Evolutionary conservation across 768 basidiomycete species (phyloP).

Genomic region (Termitomyces titanicus): DNA sequence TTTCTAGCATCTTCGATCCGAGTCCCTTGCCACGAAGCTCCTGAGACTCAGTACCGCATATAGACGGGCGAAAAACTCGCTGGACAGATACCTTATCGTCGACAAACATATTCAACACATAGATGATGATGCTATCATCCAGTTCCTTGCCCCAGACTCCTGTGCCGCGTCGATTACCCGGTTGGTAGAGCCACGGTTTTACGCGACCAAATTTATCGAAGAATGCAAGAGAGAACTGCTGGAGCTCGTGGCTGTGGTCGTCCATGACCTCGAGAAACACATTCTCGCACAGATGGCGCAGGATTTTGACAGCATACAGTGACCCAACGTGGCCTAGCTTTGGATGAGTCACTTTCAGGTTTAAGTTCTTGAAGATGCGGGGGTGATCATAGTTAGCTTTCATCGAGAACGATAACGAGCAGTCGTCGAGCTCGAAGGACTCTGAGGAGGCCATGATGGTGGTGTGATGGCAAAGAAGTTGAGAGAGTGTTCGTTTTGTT

Average conservation of each 20-base stretch:
- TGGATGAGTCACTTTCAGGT: constrained; percentile 6
- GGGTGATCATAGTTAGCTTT: constrained; percentile 7
- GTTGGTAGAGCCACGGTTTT: constrained; percentile 20
- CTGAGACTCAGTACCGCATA: not conserved
- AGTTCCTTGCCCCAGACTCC: constrained; percentile 29
- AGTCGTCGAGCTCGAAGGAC: not conserved
- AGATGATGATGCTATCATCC: constrained; percentile 23
- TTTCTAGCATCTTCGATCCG: constrained; percentile 18
- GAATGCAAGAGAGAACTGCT: constrained; percentile 22
- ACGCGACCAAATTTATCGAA: constrained; percentile 27
- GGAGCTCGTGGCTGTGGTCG: constrained; percentile 27
- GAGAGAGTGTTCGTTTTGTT: not conserved
- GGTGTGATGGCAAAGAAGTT: not conserved
- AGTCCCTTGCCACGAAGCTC: constrained; percentile 15
- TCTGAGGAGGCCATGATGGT: not conserved
- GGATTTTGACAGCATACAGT: constrained; percentile 11
- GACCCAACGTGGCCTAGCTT: constrained; percentile 7
- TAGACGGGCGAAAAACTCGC: not conserved
- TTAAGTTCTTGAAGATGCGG: constrained; percentile 1
- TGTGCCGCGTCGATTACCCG: constrained; percentile 26
- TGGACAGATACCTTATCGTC: not conserved
- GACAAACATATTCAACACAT: constrained; percentile 23
- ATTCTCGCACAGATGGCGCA: constrained; percentile 2
- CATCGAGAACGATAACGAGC: not conserved
- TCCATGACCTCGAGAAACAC: constrained; percentile 24